Conservation (phyloP, 805 yeast species). For the Myxozyma kluyveri region DNA sequence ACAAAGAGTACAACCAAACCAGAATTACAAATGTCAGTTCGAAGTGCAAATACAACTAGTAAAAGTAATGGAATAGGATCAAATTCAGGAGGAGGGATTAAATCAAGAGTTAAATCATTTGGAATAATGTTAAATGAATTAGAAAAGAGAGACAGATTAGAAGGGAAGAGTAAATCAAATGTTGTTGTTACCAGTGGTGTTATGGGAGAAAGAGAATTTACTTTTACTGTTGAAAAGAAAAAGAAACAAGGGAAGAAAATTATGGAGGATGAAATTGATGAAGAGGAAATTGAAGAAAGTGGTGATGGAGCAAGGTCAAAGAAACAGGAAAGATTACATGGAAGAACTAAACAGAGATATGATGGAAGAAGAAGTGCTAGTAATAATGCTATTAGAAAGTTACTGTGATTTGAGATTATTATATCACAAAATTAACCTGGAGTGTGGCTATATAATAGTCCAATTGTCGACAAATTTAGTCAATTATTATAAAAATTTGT, state of each 20-base stretch:
- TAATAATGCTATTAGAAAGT: constrained; percentile 17
- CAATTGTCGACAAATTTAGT: no score
- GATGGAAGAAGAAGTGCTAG: constrained; percentile 29
- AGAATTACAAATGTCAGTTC: neutral
- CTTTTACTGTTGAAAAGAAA: constrained; percentile 19
- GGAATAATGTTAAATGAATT: constrained; percentile 94
- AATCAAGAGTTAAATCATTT: constrained; percentile 76
- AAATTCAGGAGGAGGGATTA: constrained; percentile 37
- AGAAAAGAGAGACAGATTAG: constrained; percentile 53
- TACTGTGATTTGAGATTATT: neutral
- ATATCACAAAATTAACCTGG: neutral
- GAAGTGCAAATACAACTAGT: neutral
- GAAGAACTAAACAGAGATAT: constrained; percentile 21
- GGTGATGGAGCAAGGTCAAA: constrained; percentile 3
- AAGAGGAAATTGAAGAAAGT: constrained; percentile 9
- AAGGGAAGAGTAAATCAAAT: constrained; percentile 11
- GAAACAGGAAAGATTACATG: constrained; percentile 22
- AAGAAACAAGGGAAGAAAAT: constrained; percentile 16
- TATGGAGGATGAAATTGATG: constrained; percentile 3
- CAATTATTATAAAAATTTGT: no score
- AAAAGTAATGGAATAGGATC: no score
- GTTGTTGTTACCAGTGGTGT: constrained; percentile 16
- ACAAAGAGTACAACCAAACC: no score
- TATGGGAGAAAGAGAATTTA: constrained; percentile 29
- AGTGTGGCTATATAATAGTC: neutral